These are phyloP conservation scores for Bryoglossum gracile DNA, from an alignment of 495 filamentous ascomycete species.

Conservation along the genomic window DNA sequence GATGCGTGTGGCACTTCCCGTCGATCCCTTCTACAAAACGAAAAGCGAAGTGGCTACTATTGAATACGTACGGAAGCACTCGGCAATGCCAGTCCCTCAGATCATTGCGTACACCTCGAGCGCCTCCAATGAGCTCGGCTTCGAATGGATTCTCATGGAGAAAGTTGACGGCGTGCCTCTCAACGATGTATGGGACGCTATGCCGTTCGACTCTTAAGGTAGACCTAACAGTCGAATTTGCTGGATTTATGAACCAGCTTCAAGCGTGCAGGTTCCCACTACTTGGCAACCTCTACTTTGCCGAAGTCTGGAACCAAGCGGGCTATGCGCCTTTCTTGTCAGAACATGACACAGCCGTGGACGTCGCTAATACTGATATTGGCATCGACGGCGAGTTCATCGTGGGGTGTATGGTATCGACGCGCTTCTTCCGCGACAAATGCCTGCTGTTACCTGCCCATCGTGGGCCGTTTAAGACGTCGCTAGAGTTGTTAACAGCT, in stretches of 20 bases:
- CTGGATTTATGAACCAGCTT: not conserved
- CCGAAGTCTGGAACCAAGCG: too few species aligned
- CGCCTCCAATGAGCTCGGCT: constrained; percentile 39
- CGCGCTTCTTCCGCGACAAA: too few species aligned
- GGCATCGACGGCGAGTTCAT: too few species aligned
- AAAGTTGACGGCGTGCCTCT: constrained; percentile 37
- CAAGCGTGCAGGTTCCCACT: constrained; percentile 19
- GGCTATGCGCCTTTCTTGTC: too few species aligned
- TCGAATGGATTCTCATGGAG: constrained; percentile 55
- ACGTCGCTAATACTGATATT: too few species aligned
- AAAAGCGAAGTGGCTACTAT: constrained; percentile 51
- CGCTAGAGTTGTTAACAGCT: too few species aligned
- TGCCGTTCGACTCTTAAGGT: constrained; percentile 32
- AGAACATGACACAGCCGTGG: too few species aligned
- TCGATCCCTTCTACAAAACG: constrained; percentile 45
- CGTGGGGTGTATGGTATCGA: too few species aligned
- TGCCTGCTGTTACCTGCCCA: too few species aligned
- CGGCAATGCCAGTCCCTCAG: constrained; percentile 44
- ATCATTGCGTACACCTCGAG: constrained; percentile 43
- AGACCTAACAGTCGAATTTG: constrained; percentile 3
- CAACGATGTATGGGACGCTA: constrained; percentile 33
- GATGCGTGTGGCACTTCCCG: constrained; percentile 42
- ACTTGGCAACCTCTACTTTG: too few species aligned
- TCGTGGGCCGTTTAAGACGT: too few species aligned
- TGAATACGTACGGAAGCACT: constrained; percentile 35